phyloP scores from a whole-genome alignment of 2,329 filamentous ascomycete species.

The Epichloe hybrida region DNA sequence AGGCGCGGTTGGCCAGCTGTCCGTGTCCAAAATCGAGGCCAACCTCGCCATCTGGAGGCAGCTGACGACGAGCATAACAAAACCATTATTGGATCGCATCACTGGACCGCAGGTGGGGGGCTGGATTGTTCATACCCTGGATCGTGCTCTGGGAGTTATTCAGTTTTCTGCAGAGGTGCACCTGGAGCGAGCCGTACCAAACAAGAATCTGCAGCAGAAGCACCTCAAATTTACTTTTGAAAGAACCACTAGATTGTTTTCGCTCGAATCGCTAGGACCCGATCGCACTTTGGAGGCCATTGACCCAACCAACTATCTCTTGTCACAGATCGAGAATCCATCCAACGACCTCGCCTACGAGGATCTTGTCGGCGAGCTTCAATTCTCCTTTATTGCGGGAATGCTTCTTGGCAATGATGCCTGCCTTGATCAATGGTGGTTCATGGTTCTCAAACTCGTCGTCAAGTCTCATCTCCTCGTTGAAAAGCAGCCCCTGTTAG shows the following conservation, averaged over 20 bases:
- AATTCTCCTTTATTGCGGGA: constrained; percentile 45
- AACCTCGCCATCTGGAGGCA: constrained; percentile 34
- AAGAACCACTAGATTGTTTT: constrained; percentile 28
- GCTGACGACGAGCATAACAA: constrained; percentile 35
- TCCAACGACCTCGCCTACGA: constrained; percentile 16
- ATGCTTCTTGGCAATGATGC: constrained; percentile 43
- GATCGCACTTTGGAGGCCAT: constrained; percentile 30
- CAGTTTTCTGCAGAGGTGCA: constrained; percentile 24
- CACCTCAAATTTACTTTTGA: constrained; percentile 36
- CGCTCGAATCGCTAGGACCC: constrained; percentile 21
- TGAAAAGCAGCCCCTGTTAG: constrained; percentile 28
- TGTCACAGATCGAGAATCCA: constrained; percentile 22
- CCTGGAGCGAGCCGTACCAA: constrained; percentile 25
- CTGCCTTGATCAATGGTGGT: constrained; percentile 50
- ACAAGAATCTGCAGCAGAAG: constrained; percentile 18
- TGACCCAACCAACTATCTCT: constrained; percentile 35
- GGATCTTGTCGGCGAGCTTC: constrained; percentile 44
- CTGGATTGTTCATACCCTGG: constrained; percentile 41
- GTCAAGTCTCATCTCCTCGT: constrained; percentile 36
- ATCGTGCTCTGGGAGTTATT: constrained; percentile 33
- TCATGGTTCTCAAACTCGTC: constrained; percentile 36
- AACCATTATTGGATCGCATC: constrained; percentile 31
- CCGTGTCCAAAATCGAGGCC: constrained; percentile 9
- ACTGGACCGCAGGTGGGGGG: constrained; percentile 27
- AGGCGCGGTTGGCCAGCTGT: constrained; percentile 7